Percentiles rank a stretch among this genome's conserved stretches.
Evolutionary conservation across 495 filamentous ascomycete species (phyloP).

Genomic region (Trichoderma asperelloides): DNA sequence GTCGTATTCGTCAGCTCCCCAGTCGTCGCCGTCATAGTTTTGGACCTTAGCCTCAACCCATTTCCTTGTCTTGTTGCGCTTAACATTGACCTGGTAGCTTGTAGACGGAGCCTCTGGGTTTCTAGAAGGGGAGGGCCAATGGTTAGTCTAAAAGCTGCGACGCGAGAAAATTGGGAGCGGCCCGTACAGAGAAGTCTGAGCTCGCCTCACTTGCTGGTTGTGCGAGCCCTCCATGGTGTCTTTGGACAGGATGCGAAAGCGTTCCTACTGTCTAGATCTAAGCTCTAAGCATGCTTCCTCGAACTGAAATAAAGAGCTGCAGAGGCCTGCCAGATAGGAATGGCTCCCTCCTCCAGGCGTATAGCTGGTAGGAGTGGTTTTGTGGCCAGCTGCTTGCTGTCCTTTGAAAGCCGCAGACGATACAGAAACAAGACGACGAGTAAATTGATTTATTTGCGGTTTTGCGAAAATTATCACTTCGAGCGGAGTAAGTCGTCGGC

Average conservation of each 20-base stretch:
- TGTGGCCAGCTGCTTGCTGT: no score
- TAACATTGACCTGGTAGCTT: conserved; percentile 63
- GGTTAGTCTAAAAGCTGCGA: not conserved
- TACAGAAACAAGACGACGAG: no score
- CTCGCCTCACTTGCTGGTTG: not conserved
- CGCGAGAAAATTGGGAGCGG: not conserved
- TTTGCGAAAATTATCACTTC: not conserved
- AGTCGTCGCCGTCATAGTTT: conserved; percentile 89
- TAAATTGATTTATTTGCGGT: no score
- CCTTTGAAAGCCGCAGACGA: no score
- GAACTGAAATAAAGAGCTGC: not conserved
- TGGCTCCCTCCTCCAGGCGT: not conserved
- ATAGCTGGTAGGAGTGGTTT: not conserved
- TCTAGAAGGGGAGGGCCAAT: conserved; percentile 18
- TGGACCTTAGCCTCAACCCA: conserved; percentile 87
- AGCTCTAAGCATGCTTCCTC: not conserved
- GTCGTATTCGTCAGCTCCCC: conserved; percentile 81
- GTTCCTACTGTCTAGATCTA: not conserved
- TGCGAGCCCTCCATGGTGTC: conserved; percentile 6
- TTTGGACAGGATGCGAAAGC: not conserved
- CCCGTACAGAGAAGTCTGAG: conserved; percentile 4
- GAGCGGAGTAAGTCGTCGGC: conserved; percentile 1
- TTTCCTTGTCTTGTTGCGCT: conserved; percentile 83
- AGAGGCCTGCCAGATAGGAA: not conserved
- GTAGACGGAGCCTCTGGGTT: conserved; percentile 19